Evolutionary conservation across 208 protist species (phyloP).

Genomic region (Trypanosoma theileri): DNA sequence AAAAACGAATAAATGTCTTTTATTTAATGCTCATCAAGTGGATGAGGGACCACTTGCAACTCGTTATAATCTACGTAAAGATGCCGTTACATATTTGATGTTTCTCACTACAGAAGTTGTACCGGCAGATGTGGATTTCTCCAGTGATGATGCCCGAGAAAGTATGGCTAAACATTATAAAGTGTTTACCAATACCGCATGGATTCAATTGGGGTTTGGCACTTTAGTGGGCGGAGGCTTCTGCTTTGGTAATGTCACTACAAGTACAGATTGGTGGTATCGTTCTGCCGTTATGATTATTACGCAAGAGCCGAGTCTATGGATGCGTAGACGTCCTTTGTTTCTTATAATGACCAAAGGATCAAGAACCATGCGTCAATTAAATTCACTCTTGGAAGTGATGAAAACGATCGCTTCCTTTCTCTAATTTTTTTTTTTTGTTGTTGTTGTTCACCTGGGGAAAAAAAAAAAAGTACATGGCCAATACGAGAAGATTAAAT

Average conservation of each 20-base stretch:
- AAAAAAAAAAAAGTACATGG: too few relatives aligned
- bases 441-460: too few relatives aligned
- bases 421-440: background rate
- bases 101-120: conserved; percentile 10
- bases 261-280: conserved; percentile 28
- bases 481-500: too few relatives aligned
- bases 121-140: background rate
- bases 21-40: conserved; percentile 15
- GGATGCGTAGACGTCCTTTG: conserved; percentile 8
- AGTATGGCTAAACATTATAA: conserved; percentile 3
- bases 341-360: background rate
- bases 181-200: conserved; percentile 5
- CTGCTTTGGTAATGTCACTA: conserved; percentile 20
- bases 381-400: background rate
- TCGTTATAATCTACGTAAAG: background rate
- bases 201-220: conserved; percentile 22
- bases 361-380: background rate
- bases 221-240: conserved; percentile 14
- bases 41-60: background rate
- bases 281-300: conserved; percentile 16
- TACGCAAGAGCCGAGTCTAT: conserved; percentile 15
- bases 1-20: conserved; percentile 1
- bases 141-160: background rate
- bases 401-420: conserved; percentile 8
- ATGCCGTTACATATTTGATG: background rate